Percentiles rank a stretch among this genome's conserved stretches.
Conservation (phyloP, 2,329 filamentous ascomycete genomes). For the Neopestalotiopsis clavispora region DNA sequence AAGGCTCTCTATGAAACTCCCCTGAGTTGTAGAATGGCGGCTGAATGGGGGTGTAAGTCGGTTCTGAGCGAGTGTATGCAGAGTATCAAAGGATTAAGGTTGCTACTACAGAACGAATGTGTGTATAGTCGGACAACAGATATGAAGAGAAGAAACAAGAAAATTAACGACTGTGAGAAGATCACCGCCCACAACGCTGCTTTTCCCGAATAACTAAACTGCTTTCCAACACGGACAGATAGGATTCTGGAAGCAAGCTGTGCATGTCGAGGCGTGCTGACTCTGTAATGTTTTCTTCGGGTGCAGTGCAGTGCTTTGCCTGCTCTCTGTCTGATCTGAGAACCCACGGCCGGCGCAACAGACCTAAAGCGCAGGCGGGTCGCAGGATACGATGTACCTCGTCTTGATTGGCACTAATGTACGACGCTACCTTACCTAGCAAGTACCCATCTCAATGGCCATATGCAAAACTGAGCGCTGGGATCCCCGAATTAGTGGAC, state of each 20-base stretch:
- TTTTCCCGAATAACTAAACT: conserved; percentile 6
- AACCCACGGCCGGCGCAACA: conserved; percentile 22
- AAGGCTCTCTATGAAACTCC: not conserved
- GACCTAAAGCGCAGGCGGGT: conserved; percentile 24
- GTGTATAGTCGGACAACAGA: conserved; percentile 12
- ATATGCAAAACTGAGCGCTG: not conserved
- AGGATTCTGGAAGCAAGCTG: conserved; percentile 13
- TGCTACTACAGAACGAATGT: conserved; percentile 15
- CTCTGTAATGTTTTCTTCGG: conserved; percentile 19
- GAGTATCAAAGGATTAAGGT: conserved; percentile 6
- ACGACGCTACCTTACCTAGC: not conserved
- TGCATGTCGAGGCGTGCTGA: conserved; percentile 14
- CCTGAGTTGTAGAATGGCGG: not conserved
- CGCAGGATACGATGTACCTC: conserved; percentile 21
- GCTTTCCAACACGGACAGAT: conserved; percentile 6
- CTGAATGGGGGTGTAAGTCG: not conserved
- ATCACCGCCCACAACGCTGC: conserved; percentile 5
- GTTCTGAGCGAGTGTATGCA: conserved; percentile 13
- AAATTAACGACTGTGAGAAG: conserved; percentile 8
- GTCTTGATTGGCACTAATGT: conserved; percentile 17
- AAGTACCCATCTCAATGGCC: not conserved
- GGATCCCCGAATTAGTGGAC: not conserved
- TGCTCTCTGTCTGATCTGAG: conserved; percentile 4
- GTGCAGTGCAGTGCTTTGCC: conserved; percentile 3
- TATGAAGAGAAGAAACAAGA: conserved; percentile 1